phyloP scores from a whole-genome alignment of 495 filamentous ascomycete genomes.

The Hyaloscypha hepaticicola region DNA sequence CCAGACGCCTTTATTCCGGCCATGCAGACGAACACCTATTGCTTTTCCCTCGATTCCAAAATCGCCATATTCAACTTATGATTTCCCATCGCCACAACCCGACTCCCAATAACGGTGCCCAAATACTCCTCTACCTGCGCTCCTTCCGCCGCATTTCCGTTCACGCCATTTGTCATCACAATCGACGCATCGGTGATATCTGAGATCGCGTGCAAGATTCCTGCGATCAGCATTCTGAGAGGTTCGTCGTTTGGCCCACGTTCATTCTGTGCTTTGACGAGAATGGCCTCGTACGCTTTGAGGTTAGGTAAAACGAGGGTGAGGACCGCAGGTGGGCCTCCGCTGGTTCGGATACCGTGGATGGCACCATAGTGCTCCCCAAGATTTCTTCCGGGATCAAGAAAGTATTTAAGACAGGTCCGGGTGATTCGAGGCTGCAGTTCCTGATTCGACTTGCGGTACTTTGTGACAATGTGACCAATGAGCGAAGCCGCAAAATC shows the following conservation, averaged over 20 bases:
- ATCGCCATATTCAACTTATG: constrained; percentile 50
- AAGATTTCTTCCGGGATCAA: constrained; percentile 78
- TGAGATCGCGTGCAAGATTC: constrained; percentile 57
- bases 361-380: constrained; percentile 86
- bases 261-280: constrained; percentile 62
- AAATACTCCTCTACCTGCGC: constrained; percentile 55
- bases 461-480: constrained; percentile 68
- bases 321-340: constrained; percentile 75
- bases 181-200: constrained; percentile 33
- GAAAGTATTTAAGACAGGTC: constrained; percentile 84
- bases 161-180: constrained; percentile 45
- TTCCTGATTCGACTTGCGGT: constrained; percentile 67
- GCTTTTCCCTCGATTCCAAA: constrained; percentile 42
- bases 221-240: constrained; percentile 50
- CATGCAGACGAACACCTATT: not conserved
- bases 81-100: constrained; percentile 52
- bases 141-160: constrained; percentile 41
- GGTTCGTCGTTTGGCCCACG: constrained; percentile 54
- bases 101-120: constrained; percentile 57
- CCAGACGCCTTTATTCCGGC: not conserved
- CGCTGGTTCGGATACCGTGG: constrained; percentile 69
- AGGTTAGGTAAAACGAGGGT: constrained; percentile 79
- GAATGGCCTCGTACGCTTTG: constrained; percentile 63
- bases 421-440: constrained; percentile 86
- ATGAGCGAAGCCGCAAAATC: constrained; percentile 81